These are phyloP conservation scores for Cochliopodium minus DNA, from an alignment of 208 protist species.

Conservation along the genomic window DNA sequence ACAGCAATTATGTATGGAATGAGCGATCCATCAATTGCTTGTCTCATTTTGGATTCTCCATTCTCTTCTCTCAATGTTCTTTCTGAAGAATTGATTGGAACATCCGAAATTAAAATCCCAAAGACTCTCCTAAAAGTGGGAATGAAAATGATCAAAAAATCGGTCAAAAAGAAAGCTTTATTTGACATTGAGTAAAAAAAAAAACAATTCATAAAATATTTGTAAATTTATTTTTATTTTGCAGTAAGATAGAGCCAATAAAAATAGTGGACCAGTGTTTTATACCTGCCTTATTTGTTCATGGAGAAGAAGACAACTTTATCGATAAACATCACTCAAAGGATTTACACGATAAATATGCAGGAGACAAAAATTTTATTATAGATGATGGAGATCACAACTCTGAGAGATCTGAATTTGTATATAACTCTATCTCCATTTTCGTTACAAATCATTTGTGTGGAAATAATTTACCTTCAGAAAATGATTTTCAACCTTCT, in stretches of 20 bases:
- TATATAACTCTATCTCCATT: slow-evolving; percentile 44
- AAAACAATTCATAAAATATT: no score
- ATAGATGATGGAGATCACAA: slow-evolving; percentile 65
- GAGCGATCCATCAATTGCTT: slow-evolving; percentile 58
- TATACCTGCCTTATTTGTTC: slow-evolving; percentile 63
- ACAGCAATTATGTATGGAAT: slow-evolving; percentile 74
- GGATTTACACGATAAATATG: not conserved
- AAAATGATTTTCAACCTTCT: no score
- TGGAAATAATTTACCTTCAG: no score
- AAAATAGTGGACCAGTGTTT: slow-evolving; percentile 52
- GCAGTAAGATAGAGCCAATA: slow-evolving; percentile 23
- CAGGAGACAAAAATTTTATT: slow-evolving; percentile 11
- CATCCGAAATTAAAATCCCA: slow-evolving; percentile 44
- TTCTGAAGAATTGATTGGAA: slow-evolving; percentile 51
- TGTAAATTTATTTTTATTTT: no score
- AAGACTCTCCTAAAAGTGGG: slow-evolving; percentile 45
- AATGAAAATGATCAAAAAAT: slow-evolving; percentile 53
- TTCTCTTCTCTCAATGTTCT: slow-evolving; percentile 59
- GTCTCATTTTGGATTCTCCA: slow-evolving; percentile 72
- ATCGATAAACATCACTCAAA: slow-evolving; percentile 26
- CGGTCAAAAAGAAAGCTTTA: slow-evolving; percentile 53
- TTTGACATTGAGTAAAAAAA: slow-evolving; percentile 76
- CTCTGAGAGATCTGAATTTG: slow-evolving; percentile 46
- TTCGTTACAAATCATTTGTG: slow-evolving; percentile 58
- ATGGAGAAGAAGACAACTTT: slow-evolving; percentile 69